Evolutionary conservation across 139 green algal genomes (phyloP).

Genomic region (Chlorella vulgaris): DNA sequence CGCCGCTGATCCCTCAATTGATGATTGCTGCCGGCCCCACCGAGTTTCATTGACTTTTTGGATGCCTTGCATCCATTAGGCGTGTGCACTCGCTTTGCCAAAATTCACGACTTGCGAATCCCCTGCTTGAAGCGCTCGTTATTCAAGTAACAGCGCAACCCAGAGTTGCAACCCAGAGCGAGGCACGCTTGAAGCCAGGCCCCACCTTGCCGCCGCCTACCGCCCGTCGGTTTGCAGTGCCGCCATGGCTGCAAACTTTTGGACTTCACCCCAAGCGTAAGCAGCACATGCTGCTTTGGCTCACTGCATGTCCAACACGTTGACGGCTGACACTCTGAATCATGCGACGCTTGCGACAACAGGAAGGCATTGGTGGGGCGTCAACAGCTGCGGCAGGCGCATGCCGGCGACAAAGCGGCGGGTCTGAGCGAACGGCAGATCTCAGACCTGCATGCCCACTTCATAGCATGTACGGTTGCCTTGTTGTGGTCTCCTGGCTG

Average conservation of each 20-base stretch:
- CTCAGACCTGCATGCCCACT: constrained; percentile 60
- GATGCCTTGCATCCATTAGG: no score
- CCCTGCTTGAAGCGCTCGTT: no score
- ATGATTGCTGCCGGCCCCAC: no score
- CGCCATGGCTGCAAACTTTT: constrained; percentile 26
- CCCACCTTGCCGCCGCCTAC: no score
- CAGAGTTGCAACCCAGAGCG: background rate
- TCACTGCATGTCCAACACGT: no score
- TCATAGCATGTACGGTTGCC: constrained; percentile 50
- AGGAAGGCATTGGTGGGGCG: constrained; percentile 53
- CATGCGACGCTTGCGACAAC: background rate
- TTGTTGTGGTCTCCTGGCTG: background rate
- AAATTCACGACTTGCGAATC: no score
- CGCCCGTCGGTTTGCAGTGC: background rate
- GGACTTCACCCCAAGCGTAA: constrained; percentile 23
- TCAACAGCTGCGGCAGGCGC: constrained; percentile 43
- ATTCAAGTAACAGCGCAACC: background rate
- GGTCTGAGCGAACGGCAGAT: constrained; percentile 60
- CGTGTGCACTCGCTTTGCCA: no score
- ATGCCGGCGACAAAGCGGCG: constrained; percentile 45
- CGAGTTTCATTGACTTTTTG: no score
- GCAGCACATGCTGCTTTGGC: background rate
- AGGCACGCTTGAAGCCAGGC: no score
- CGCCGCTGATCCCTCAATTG: no score
- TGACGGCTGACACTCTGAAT: background rate